Percentiles rank a stretch among this genome's conserved stretches.
Evolutionary conservation across 768 basidiomycete genomes (phyloP).

Genomic region (Serendipita sp.): DNA sequence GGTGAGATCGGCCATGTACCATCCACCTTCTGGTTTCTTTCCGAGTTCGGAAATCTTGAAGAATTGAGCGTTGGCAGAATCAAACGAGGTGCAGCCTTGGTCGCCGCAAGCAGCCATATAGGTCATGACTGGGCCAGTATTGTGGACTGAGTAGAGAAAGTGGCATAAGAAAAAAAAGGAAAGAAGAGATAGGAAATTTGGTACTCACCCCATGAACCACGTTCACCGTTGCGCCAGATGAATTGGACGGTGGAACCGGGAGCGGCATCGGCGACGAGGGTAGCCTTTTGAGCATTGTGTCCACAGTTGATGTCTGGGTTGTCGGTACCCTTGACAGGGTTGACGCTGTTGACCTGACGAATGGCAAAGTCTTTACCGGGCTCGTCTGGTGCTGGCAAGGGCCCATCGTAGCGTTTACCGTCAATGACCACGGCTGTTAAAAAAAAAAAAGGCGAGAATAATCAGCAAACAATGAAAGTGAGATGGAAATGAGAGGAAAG

Average conservation of each 20-base stretch:
- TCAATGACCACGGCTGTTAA: conserved; percentile 23
- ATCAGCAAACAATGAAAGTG: background rate
- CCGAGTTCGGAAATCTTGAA: conserved; percentile 55
- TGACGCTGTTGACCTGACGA: conserved; percentile 27
- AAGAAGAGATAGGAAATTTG: conserved; percentile 18
- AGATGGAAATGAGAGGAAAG: background rate
- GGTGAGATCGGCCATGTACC: conserved; percentile 40
- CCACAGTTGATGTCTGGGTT: conserved; percentile 50
- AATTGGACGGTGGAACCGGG: conserved; percentile 42
- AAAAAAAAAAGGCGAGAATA: background rate
- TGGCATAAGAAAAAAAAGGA: background rate
- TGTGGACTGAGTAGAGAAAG: background rate
- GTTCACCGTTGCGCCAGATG: conserved; percentile 36
- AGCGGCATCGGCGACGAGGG: conserved; percentile 36
- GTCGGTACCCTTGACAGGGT: conserved; percentile 38
- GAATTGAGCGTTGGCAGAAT: conserved; percentile 44
- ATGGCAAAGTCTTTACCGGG: conserved; percentile 19
- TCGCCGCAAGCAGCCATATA: conserved; percentile 53
- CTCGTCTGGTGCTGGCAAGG: conserved; percentile 29
- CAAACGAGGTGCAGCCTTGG: conserved; percentile 41
- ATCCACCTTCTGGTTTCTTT: conserved; percentile 21
- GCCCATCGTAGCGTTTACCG: conserved; percentile 22
- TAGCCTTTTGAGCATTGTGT: conserved; percentile 30
- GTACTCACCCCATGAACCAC: conserved; percentile 14
- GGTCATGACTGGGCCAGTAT: background rate